These are phyloP conservation scores for Plenodomus biglobosus DNA, from an alignment of 2,329 filamentous ascomycete genomes.

Conservation along the genomic window DNA sequence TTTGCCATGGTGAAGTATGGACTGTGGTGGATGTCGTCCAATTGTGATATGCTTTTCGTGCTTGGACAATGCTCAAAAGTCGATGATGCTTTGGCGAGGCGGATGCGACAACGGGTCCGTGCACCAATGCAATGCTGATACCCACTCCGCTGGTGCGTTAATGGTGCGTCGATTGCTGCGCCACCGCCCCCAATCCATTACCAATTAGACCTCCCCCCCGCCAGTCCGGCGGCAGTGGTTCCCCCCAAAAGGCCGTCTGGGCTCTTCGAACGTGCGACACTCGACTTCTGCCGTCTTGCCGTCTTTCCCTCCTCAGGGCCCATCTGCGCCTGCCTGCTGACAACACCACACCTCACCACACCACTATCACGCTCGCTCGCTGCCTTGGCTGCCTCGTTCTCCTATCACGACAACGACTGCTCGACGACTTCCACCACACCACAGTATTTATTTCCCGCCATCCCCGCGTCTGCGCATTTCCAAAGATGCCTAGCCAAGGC, in stretches of 20 bases:
- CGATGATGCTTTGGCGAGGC: conserved; percentile 10
- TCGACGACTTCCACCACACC: background rate
- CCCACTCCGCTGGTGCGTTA: background rate
- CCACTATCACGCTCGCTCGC: conserved; percentile 5
- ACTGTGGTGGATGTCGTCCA: conserved; percentile 1
- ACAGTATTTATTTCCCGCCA: conserved; percentile 1
- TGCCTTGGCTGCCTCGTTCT: conserved; percentile 2
- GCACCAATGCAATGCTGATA: background rate
- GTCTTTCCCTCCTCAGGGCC: conserved; percentile 4
- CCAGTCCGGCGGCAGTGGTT: too few relatives aligned
- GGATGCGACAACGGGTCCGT: too few relatives aligned
- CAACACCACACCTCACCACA: conserved; percentile 4
- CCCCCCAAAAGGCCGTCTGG: background rate
- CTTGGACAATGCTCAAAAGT: conserved; percentile 5
- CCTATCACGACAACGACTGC: background rate
- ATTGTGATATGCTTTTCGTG: too few relatives aligned
- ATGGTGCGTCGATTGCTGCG: background rate
- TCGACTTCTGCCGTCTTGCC: background rate
- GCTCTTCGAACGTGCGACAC: conserved; percentile 8
- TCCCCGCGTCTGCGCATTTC: conserved; percentile 11
- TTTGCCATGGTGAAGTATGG: conserved; percentile 21
- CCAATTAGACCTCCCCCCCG: background rate
- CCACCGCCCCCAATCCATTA: background rate
- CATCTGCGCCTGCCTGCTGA: conserved; percentile 9
- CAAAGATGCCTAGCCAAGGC: conserved; percentile 51